Base-by-base conservation (phyloP, 805 yeast genomes). In the Hanseniaspora valbyensis region DNA sequence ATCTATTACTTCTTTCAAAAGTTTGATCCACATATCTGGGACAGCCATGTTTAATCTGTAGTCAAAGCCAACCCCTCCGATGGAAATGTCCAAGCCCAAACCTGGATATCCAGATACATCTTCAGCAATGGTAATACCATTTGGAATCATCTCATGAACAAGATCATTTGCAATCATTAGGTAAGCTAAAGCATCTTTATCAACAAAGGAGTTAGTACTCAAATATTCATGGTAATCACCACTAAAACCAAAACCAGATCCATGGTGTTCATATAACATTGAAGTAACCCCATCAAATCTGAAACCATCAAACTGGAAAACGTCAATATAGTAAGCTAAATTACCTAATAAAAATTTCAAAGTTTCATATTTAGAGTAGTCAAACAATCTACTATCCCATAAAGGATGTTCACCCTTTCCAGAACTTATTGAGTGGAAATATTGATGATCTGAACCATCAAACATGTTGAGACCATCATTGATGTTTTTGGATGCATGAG, bases 91-190 rank as follows among this genome's bases (percentile, higher is more conserved):
- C 51, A 84, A 66, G 65, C 97, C 90, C 52, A 92, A 69, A 1
- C 96, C 88, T 30, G 98, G 98, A 82, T 90, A 90, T 10, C 98
- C 98, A 44, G 92, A 81, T 42, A 90, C 98, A 64, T 90, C 98
- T 65, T 90, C 98, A 3, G 97, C 97, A 56, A 90, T 83, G 1
- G 95, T 77, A 9, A 83, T 75, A 56, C 83, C 78, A 13, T 75
- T 69, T 32, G 69, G 65, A 49, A 74, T 68, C 57, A 79, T 70
- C 55, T 77, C 73, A 29, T 68, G 70, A 55, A 90, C 76, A 58
- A 90, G 66, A 57, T 78, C 76, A 65, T 90, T 92, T n/a, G 96
- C 96, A 54, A 92, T 66, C 83, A 89, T 88, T 60, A 90, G 67
- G 63, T 90, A 90, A 26, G 81, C 74, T 49, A 90, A 69, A 2